These are phyloP conservation scores for Chrysophaeum taylorii DNA, from an alignment of 352 stramenopile genomes.

Conservation along the genomic window DNA sequence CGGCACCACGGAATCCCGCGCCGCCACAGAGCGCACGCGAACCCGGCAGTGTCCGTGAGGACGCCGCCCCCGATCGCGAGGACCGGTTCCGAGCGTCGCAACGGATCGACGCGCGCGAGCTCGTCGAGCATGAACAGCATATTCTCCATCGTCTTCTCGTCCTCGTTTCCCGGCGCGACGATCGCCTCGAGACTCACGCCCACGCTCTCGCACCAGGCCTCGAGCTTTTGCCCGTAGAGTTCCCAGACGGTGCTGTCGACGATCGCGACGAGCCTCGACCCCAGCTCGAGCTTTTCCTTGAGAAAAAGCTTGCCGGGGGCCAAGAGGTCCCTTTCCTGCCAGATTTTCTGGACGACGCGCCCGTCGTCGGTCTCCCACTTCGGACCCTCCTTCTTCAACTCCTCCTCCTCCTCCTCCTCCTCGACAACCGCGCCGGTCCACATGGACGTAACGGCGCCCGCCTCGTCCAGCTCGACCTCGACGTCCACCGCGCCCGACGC, in stretches of 20 bases:
- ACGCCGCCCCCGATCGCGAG: slow-evolving; percentile 60
- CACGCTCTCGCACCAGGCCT: background rate
- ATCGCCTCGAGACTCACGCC: background rate
- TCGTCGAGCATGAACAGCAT: slow-evolving; percentile 50
- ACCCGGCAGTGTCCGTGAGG: slow-evolving; percentile 61
- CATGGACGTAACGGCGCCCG: background rate
- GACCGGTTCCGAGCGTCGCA: slow-evolving; percentile 58
- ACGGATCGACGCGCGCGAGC: slow-evolving; percentile 54
- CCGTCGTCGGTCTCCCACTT: slow-evolving; percentile 3
- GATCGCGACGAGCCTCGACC: background rate
- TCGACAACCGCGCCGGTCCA: background rate
- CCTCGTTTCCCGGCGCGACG: slow-evolving; percentile 10
- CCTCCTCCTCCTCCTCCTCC: background rate
- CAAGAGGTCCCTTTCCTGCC: background rate
- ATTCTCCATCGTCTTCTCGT: slow-evolving; percentile 14
- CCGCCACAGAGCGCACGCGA: slow-evolving; percentile 64
- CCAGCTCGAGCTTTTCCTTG: background rate
- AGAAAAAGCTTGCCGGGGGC: background rate
- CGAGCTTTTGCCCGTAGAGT: background rate
- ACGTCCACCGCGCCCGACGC: background rate
- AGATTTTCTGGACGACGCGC: background rate
- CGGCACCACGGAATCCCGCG: slow-evolving; percentile 66
- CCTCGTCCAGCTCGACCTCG: background rate
- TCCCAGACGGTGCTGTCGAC: slow-evolving; percentile 7
- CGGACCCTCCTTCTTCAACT: background rate